Evolutionary conservation across 768 basidiomycete species (phyloP), one percentile per base, ranked within the genome.

Genomic region (Termitomyces sp.): DNA sequence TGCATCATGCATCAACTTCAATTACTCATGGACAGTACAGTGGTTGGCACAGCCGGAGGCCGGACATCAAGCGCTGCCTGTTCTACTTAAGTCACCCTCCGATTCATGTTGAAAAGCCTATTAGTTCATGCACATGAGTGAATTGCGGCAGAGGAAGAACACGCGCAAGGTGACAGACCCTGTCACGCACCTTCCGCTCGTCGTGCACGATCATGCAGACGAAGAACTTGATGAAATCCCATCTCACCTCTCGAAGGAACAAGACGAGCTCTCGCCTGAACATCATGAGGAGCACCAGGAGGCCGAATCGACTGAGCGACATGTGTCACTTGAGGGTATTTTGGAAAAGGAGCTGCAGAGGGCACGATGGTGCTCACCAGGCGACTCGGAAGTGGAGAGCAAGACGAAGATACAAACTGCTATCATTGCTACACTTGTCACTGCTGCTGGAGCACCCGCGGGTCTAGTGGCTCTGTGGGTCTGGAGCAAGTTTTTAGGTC

Each of bases 121-220:
- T 9, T n/a, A n/a, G 9, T 29, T 4, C 12, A 25, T n/a, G 12
- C 7, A 3, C 36, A 50, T 50, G 48, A 16, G 23, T 39, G 48
- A 36, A 12, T 29, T 32, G 45, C 35, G 43, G 29, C 38, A 25
- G 10, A 56, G 52, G 15, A 52, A 23, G 6, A 74, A 63, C 50
- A 62, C 66, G 39, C 64, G 66, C 12, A 50, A 63, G 51, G 74
- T 77, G 15, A 71, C 69, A 0, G 76, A 77, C 56, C 76, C 76
- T 16, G 64, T 77, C 38, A 77, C 76, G 18, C 73, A 75, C 53
- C 63, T 70, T 2, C 69, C 66, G 7, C 52, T 75, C 5, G 58
- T 60, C 11, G 66, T 77, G 13, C 73, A 75, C 54, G 72, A 77
- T 59, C 59, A 64, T 32, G 66, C 66, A 53, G 46, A 64, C 5